Evolutionary conservation across 176 grass and related monocot species (phyloP).

Genomic region (Phoenix roebelenii): DNA sequence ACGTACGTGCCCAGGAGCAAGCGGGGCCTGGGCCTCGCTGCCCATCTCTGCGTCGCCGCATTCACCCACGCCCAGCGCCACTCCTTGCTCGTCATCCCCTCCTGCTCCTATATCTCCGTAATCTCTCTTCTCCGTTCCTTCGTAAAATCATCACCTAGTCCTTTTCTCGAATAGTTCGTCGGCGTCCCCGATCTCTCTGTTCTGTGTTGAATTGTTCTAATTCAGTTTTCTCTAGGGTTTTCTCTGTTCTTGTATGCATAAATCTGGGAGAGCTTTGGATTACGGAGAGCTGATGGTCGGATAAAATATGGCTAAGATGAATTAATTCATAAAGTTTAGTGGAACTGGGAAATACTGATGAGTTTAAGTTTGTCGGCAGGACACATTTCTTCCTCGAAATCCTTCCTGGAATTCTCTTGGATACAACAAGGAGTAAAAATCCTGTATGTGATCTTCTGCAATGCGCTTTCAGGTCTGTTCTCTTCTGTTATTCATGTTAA

Average conservation of each 20-base stretch:
- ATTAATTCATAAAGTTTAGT: no score
- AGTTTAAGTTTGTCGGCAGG: constrained; percentile 24
- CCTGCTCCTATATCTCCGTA: constrained; percentile 84
- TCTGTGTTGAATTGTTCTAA: no score
- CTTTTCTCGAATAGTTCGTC: not conserved
- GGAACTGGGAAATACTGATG: not conserved
- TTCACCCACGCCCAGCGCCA: constrained; percentile 44
- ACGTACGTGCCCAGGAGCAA: constrained; percentile 74
- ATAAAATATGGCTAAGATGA: no score
- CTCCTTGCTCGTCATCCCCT: constrained; percentile 50
- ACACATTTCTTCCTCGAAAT: constrained; percentile 70
- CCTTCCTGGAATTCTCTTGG: constrained; percentile 44
- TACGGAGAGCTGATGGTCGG: no score
- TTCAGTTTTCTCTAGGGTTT: no score
- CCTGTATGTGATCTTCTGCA: no score
- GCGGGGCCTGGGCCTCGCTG: constrained; percentile 64
- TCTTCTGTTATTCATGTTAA: no score
- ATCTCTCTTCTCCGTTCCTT: not conserved
- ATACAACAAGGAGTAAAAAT: constrained; percentile 12
- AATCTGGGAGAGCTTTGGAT: no score
- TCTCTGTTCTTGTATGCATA: no score
- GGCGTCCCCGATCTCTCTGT: not conserved
- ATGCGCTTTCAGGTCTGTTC: no score
- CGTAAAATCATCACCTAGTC: no score
- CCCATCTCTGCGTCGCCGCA: constrained; percentile 59